Evolutionary conservation across 23 red algal species (phyloP), one percentile per base, ranked within the genome.

Genomic region (Gracilaria vermiculophylla): DNA sequence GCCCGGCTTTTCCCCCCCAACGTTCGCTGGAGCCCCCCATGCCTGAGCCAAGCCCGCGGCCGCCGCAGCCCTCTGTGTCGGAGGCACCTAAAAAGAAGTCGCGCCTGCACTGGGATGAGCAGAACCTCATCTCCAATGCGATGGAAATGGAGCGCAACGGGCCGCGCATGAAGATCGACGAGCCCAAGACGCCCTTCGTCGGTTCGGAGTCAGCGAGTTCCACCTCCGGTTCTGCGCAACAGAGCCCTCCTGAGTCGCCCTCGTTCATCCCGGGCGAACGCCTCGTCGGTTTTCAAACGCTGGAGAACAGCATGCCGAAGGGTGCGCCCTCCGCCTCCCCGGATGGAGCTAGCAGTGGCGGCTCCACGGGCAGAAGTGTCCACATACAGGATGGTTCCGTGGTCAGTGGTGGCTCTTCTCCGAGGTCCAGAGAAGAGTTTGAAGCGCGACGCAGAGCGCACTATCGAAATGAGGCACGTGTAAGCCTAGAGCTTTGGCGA

Each of bases 21-120:
- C 67, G 2, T 11, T 48, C 67, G 12, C 27, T 40, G 17, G 6
- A 17, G 17, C 15, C 67, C 23, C 0, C 67, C 36, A 73, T 73
- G 67, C 42, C 67, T 14, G 67, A 73, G 17, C 67, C 67, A 1
- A 48, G 47, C 67, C 39, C 67, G 25, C n/a, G 42, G n/a, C 20
- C 67, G 0, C 35, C 67, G 67, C 67, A 42, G 36, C 37, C 67
- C 67, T 73, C 67, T 48, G 20, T 73, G 32, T 73, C 78, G 5
- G 81, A 86, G 65, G 61, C 39, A 0, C 61, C 81, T 13, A 86
- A 86, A 42, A 89, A 89, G 51, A 89, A 89, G 50, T 78, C 85
- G 8, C 85, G 88, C 13, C 62, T 92, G 37, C 88, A 92, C 15
- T 92, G 88, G 88, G 88, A 92, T 21, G 88, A 92, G 31, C 70